Percentiles rank a stretch among this genome's conserved stretches.
These are phyloP conservation scores for Zelopaecilomyces penicillatus DNA, from an alignment of 2,329 filamentous ascomycete species.

Conservation along the genomic window DNA sequence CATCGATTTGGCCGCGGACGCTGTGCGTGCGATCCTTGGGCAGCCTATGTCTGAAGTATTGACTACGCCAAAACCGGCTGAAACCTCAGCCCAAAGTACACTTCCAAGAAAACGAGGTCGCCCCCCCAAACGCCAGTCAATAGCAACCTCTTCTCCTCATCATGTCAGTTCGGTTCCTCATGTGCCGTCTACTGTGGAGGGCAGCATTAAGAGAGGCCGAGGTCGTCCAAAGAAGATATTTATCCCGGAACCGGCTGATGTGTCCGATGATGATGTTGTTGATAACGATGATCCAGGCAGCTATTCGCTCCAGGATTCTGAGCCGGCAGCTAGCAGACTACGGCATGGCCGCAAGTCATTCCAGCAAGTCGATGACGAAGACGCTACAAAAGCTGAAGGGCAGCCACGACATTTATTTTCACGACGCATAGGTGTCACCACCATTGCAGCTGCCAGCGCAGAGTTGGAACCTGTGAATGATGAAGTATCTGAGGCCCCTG, in stretches of 20 bases:
- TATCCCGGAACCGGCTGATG: not conserved
- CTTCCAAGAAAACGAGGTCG: conserved; percentile 18
- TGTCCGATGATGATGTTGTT: too few relatives aligned
- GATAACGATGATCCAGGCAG: too few relatives aligned
- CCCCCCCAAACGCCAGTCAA: conserved; percentile 21
- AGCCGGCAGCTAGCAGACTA: too few relatives aligned
- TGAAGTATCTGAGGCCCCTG: not conserved
- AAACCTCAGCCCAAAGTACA: not conserved
- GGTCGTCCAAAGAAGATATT: conserved; percentile 21
- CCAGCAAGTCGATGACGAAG: too few relatives aligned
- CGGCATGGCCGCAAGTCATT: too few relatives aligned
- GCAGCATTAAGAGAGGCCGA: conserved; percentile 13
- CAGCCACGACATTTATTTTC: conserved; percentile 14
- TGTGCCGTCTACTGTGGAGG: conserved; percentile 2
- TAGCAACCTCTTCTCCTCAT: conserved; percentile 2
- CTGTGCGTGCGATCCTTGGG: conserved; percentile 22
- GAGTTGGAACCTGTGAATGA: conserved; percentile 1
- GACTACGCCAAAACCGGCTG: not conserved
- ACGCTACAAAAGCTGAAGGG: not conserved
- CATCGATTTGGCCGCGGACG: conserved; percentile 33
- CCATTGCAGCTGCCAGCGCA: conserved; percentile 13
- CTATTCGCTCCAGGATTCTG: too few relatives aligned
- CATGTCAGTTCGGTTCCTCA: not conserved
- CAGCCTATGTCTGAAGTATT: conserved; percentile 7
- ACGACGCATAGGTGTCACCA: conserved; percentile 19